Evolutionary conservation across 495 filamentous ascomycete species (phyloP).

Genomic region (Talaromyces proteolyticus): DNA sequence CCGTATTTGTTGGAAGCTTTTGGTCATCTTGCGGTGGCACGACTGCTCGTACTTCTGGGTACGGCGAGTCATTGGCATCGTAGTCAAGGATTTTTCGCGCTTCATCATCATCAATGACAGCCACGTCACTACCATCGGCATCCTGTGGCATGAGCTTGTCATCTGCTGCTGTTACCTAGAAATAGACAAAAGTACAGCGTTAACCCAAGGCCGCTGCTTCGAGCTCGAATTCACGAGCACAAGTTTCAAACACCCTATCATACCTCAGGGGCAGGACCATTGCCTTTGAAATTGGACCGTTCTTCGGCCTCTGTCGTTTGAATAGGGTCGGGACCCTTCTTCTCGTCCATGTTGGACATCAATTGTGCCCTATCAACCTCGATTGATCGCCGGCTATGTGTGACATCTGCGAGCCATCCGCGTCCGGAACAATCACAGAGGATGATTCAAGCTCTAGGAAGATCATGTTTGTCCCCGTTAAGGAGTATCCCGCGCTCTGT

Average conservation of each 20-base stretch:
- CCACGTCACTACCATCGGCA: slow-evolving; percentile 5
- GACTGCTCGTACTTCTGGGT: slow-evolving; percentile 53
- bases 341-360: background rate
- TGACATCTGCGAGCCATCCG: background rate
- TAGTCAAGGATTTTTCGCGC: slow-evolving; percentile 31
- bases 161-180: background rate
- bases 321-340: background rate
- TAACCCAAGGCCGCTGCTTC: background rate
- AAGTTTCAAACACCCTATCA: background rate
- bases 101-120: slow-evolving; percentile 30
- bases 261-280: background rate
- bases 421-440: background rate
- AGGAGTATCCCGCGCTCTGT: background rate
- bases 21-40: slow-evolving; percentile 54
- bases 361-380: background rate
- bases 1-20: slow-evolving; percentile 59
- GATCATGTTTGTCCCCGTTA: background rate
- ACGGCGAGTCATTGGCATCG: slow-evolving; percentile 61
- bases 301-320: background rate
- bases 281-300: background rate
- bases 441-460: background rate
- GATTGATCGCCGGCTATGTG: background rate
- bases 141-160: background rate
- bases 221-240: background rate
- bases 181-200: background rate